Evolutionary conservation across 163 green algal genomes (phyloP).

Genomic region (Scenedesmus sp.): DNA sequence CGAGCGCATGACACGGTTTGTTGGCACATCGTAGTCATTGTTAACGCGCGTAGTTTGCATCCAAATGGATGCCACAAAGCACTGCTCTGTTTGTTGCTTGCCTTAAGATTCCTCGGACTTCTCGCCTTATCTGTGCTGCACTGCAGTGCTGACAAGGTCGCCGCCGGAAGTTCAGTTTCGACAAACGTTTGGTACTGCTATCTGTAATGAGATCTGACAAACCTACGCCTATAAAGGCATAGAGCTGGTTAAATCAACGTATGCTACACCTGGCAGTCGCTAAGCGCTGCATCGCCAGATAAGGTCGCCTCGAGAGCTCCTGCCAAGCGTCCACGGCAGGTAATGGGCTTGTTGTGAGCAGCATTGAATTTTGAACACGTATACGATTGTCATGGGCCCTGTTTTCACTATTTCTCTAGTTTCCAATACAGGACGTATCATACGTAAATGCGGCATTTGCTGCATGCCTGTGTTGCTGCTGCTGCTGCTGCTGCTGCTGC

Average conservation of each 20-base stretch:
- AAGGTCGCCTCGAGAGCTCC: neutral
- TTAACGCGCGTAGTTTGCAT: neutral
- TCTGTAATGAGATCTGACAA: neutral
- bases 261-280: neutral
- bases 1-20: neutral
- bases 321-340: neutral
- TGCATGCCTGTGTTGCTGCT: too few relatives aligned
- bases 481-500: too few relatives aligned
- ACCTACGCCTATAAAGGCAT: neutral
- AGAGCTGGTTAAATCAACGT: neutral
- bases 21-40: neutral
- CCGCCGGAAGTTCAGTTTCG: neutral
- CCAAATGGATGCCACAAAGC: neutral
- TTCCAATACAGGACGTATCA: too few relatives aligned
- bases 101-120: neutral
- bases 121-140: neutral
- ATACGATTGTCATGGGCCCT: too few relatives aligned
- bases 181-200: neutral
- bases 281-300: neutral
- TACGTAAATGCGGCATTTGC: too few relatives aligned
- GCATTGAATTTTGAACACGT: too few relatives aligned
- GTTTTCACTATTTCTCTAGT: too few relatives aligned
- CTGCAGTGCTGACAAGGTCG: neutral
- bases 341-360: neutral
- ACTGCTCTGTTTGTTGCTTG: neutral